Percentiles rank a stretch among this genome's conserved stretches.
Conservation (phyloP, 768 basidiomycete species). For the Solioccasus polychromus region DNA sequence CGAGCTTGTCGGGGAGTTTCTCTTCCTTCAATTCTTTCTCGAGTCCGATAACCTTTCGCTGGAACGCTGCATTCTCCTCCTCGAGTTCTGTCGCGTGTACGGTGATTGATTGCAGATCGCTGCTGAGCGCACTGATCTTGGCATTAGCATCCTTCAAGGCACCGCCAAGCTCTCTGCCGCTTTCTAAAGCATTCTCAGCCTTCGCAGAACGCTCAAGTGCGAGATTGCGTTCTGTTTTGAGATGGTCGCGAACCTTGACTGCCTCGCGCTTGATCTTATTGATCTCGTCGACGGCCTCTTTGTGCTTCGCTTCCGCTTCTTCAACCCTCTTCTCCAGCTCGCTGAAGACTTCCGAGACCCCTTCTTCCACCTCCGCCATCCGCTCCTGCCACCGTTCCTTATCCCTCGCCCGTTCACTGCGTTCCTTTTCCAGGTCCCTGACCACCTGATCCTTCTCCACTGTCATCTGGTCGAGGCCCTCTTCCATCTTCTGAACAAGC, state of each 20-base stretch:
- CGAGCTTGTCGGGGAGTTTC: conserved; percentile 38
- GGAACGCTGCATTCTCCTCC: conserved; percentile 52
- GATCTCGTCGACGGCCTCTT: conserved; percentile 39
- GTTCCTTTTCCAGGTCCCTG: conserved; percentile 52
- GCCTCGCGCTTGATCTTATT: conserved; percentile 40
- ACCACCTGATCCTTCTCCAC: conserved; percentile 46
- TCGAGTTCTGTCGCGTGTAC: conserved; percentile 59
- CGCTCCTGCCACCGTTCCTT: conserved; percentile 69
- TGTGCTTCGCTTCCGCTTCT: conserved; percentile 48
- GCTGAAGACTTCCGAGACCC: conserved; percentile 63
- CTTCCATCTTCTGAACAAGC: conserved; percentile 38
- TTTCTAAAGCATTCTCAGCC: conserved; percentile 62
- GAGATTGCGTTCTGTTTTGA: conserved; percentile 51
- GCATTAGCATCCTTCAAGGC: conserved; percentile 67
- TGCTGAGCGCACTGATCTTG: conserved; percentile 50
- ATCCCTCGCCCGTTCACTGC: conserved; percentile 55
- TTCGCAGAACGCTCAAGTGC: conserved; percentile 60
- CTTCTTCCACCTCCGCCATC: conserved; percentile 68
- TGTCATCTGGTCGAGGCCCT: conserved; percentile 38
- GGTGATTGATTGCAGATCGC: conserved; percentile 52
- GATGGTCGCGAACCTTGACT: conserved; percentile 43
- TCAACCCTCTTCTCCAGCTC: conserved; percentile 57
- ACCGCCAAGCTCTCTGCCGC: conserved; percentile 64
- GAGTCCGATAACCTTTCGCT: conserved; percentile 50
- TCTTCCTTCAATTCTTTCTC: conserved; percentile 59